A percentile compares a stretch with the other conserved stretches of the same genome.
These are phyloP conservation scores for Starmerella gropengiesseri DNA, from an alignment of 805 yeast species.

Conservation along the genomic window DNA sequence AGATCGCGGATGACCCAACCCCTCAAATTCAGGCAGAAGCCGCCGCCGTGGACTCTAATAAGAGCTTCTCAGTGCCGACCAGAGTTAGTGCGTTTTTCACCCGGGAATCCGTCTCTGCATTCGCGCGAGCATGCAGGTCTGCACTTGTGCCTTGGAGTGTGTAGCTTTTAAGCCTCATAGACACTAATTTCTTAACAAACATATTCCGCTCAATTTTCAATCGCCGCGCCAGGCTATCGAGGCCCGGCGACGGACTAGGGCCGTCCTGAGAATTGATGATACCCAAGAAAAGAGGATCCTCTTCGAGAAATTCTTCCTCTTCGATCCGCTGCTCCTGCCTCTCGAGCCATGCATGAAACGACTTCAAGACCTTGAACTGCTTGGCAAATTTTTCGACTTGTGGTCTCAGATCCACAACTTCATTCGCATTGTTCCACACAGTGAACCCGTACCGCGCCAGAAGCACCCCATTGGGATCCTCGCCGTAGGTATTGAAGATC, in stretches of 20 bases:
- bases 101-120: slow-evolving; percentile 1
- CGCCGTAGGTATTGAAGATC: slow-evolving; percentile 76
- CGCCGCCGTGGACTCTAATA: too few species aligned
- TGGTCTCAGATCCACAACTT: slow-evolving; percentile 46
- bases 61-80: slow-evolving; percentile 29
- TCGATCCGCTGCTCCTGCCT: slow-evolving; percentile 12
- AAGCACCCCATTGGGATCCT: slow-evolving; percentile 51
- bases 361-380: slow-evolving; percentile 6
- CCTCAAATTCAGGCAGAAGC: too few species aligned
- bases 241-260: slow-evolving; percentile 12
- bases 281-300: slow-evolving; percentile 7
- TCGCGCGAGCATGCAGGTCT: slow-evolving; percentile 1
- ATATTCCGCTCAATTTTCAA: slow-evolving; percentile 1
- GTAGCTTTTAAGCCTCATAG: slow-evolving; percentile 7
- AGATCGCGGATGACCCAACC: too few species aligned
- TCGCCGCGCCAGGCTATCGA: neutral
- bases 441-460: slow-evolving; percentile 74
- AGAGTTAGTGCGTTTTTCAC: slow-evolving; percentile 20
- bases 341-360: slow-evolving; percentile 9
- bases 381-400: slow-evolving; percentile 41
- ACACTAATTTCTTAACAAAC: slow-evolving; percentile 21
- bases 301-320: slow-evolving; percentile 9
- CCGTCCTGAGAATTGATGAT: slow-evolving; percentile 16
- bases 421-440: slow-evolving; percentile 42
- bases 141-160: slow-evolving; percentile 2